Evolutionary conservation across 208 protist genomes (phyloP).

Genomic region (Leishmania arabica): DNA sequence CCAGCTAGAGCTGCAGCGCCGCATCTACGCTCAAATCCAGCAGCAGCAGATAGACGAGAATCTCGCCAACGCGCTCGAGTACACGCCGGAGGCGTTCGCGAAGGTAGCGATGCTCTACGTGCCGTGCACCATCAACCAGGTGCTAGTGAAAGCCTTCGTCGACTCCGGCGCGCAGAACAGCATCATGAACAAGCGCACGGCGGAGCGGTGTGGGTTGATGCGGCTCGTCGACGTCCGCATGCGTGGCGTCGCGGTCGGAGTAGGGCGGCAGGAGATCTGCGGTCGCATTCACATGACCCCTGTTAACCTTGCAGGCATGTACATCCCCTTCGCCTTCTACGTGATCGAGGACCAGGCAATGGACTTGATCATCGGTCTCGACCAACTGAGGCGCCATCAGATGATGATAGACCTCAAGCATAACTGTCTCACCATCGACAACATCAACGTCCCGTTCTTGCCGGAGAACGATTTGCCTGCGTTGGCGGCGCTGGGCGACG

Average conservation of each 20-base stretch:
- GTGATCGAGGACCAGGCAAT: conserved; percentile 91
- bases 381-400: conserved; percentile 91
- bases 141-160: conserved; percentile 95
- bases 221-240: conserved; percentile 91
- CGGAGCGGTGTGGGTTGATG: conserved; percentile 86
- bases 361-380: conserved; percentile 95
- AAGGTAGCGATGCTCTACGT: conserved; percentile 94
- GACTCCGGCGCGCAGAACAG: conserved; percentile 89
- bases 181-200: conserved; percentile 82
- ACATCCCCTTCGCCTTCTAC: conserved; percentile 85
- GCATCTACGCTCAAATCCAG: conserved; percentile 82
- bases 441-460: conserved; percentile 58
- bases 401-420: conserved; percentile 72
- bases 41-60: conserved; percentile 90
- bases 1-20: conserved; percentile 73
- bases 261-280: conserved; percentile 90
- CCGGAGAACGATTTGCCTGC: conserved; percentile 45
- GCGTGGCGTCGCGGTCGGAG: conserved; percentile 83
- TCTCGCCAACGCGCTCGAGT: conserved; percentile 89
- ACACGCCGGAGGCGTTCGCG: conserved; percentile 94
- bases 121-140: conserved; percentile 85
- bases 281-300: conserved; percentile 91
- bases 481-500: neutral
- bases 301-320: conserved; percentile 74
- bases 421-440: conserved; percentile 56